Base-by-base conservation (phyloP, 139 green algal genomes). In the Deuterostichococcus epilithicus region DNA sequence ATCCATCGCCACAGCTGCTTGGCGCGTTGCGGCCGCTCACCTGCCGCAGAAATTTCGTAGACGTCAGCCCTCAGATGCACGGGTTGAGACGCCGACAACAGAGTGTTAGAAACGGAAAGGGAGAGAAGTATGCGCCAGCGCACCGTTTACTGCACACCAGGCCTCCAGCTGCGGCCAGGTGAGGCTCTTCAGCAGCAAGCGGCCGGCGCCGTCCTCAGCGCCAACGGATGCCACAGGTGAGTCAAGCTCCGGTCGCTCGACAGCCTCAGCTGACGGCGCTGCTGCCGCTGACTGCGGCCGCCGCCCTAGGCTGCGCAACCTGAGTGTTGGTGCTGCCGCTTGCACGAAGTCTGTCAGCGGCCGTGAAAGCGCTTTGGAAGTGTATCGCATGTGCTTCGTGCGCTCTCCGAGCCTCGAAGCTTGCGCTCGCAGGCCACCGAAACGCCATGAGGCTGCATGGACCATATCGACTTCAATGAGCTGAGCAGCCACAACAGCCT, bases 1-100 rank as follows among this genome's bases (percentile, higher is more conserved):
- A 97, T 87, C 88, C 88, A 96, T 0, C 88, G 82, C 91, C 93
- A 97, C 18, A 97, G 72, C 82, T 96, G 92, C 69, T 88, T 71
- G 1, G 88, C 92, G 1, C 91, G 84, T 30, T 85, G 81, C 15
- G 71, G 76, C 0, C 75, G 35, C 59, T 91, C 85, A 0, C 84
- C 83, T 89, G 52, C 36, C 52, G 28, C 30, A 1, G 8, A 25
- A 1, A 63, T 33, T 36, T n/a, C n/a, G n/a, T n/a, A n/a, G n/a
- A n/a, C 26, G 10, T 35, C n/a, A 39, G 15, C 30, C 33, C 8
- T 47, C 33, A 33, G 52, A 25, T 39, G 13, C 71, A n/a, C 69
- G 30, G 25, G 34, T 33, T 65, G 52, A 34, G 26, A 37, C 26
- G 37, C 23, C 37, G 26, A 25, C 25, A 23, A 37, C 69, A 37